A percentile compares a stretch with the other conserved stretches of the same genome.
Evolutionary conservation across 371 early-diverging fungal species (phyloP).

Genomic region (Smittium mucronatum): DNA sequence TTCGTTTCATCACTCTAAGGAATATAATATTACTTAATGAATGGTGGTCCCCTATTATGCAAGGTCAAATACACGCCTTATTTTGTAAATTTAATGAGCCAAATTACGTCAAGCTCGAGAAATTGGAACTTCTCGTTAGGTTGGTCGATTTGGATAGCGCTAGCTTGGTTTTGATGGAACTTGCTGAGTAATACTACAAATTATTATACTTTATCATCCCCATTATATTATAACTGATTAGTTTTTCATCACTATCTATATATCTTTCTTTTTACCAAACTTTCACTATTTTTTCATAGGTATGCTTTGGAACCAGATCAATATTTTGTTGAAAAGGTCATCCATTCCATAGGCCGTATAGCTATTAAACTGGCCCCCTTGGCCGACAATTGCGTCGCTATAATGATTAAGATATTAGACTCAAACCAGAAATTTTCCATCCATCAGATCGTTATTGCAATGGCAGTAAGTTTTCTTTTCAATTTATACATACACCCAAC

Average conservation of each 20-base stretch:
- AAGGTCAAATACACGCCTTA: conserved; percentile 84
- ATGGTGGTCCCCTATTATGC: conserved; percentile 74
- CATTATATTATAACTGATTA: too few relatives aligned
- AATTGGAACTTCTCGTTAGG: conserved; percentile 87
- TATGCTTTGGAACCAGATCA: conserved; percentile 90
- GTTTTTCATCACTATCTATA: too few relatives aligned
- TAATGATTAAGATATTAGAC: conserved; percentile 69
- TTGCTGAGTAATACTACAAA: conserved; percentile 44
- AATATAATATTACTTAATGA: conserved; percentile 93
- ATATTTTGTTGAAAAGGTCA: conserved; percentile 86
- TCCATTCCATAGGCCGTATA: conserved; percentile 81
- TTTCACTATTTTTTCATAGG: not conserved
- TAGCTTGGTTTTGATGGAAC: conserved; percentile 81
- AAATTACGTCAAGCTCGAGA: conserved; percentile 91
- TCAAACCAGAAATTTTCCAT: conserved; percentile 88
- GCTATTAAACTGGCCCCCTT: conserved; percentile 78
- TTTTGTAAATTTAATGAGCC: conserved; percentile 98
- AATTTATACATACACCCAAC: too few relatives aligned
- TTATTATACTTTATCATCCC: too few relatives aligned
- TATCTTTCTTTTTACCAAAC: too few relatives aligned
- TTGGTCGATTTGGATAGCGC: conserved; percentile 71
- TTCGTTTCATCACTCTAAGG: conserved; percentile 91
- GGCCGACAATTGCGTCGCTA: conserved; percentile 73
- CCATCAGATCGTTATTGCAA: conserved; percentile 81
- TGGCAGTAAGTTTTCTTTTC: not conserved